Conservation (phyloP, 495 filamentous ascomycete genomes). For the Astrocystis sublimbata region DNA sequence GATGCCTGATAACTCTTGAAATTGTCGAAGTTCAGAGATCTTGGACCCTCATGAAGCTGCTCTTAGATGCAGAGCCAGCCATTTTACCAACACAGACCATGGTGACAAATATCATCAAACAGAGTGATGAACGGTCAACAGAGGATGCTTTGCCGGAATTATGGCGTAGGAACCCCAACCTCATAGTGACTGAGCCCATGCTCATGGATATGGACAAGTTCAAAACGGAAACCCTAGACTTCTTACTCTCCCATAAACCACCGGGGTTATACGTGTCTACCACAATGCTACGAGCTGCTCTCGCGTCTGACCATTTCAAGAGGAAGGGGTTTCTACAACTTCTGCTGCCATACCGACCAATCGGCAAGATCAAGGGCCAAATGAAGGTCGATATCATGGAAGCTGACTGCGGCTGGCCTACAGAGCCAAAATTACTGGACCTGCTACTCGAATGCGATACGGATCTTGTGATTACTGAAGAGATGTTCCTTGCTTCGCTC, state of each 20-base stretch:
- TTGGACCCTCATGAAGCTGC: neutral
- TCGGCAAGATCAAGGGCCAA: neutral
- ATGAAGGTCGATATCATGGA: neutral
- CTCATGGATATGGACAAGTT: neutral
- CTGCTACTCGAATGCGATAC: neutral
- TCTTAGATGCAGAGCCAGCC: neutral
- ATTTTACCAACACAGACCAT: neutral
- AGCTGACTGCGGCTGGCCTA: neutral
- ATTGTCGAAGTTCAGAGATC: neutral
- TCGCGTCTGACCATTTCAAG: neutral
- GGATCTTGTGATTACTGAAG: neutral
- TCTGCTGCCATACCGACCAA: neutral
- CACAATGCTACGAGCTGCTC: neutral
- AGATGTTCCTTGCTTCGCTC: neutral
- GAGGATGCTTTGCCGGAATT: neutral
- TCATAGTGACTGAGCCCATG: neutral
- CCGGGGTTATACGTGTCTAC: neutral
- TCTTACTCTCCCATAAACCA: neutral
- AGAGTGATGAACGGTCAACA: neutral
- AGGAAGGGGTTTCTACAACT: neutral
- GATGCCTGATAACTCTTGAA: neutral
- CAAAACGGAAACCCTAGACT: neutral
- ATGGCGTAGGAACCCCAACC: neutral
- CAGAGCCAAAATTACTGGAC: neutral
- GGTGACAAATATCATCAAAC: neutral